A percentile compares a stretch with the other conserved stretches of the same genome.
Conservation (phyloP, 345 rosid species). For the Excoecaria agallocha region DNA sequence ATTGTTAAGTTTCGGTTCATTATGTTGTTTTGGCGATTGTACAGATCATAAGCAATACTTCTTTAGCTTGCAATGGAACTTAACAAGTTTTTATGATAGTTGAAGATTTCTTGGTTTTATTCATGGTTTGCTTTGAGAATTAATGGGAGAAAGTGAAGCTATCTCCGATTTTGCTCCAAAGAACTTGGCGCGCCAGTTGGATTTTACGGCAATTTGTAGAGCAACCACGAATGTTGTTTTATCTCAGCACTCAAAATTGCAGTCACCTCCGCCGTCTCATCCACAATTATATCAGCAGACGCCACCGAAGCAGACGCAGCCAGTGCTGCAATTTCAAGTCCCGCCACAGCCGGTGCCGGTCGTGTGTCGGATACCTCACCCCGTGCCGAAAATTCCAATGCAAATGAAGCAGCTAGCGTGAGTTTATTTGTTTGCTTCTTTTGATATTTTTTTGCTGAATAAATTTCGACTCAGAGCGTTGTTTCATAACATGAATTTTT, state of each 20-base stretch:
- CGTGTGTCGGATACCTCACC: conserved; percentile 37
- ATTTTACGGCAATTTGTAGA: conserved; percentile 39
- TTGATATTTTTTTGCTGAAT: not conserved
- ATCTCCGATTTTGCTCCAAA: conserved; percentile 42
- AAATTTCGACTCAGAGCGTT: not conserved
- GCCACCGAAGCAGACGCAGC: conserved; percentile 10
- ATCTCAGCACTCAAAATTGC: conserved; percentile 31
- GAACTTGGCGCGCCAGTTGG: conserved; percentile 50
- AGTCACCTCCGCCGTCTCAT: conserved; percentile 18
- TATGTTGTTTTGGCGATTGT: not conserved
- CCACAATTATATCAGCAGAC: not conserved
- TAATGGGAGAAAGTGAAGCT: conserved; percentile 47
- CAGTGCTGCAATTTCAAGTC: conserved; percentile 24
- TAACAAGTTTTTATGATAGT: not conserved
- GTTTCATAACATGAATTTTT: not conserved
- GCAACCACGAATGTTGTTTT: conserved; percentile 31
- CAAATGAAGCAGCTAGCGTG: conserved; percentile 35
- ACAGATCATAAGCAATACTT: not conserved
- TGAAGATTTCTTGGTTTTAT: not conserved
- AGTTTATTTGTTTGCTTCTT: conserved; percentile 8
- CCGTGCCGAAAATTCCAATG: conserved; percentile 36
- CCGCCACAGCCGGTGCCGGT: conserved; percentile 25
- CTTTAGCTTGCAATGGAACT: not conserved
- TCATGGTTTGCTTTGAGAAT: conserved; percentile 4
- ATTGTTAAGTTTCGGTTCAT: not conserved